Base-by-base conservation (phyloP, 2,329 filamentous ascomycete genomes). In the Fusarium fracticaudum region DNA sequence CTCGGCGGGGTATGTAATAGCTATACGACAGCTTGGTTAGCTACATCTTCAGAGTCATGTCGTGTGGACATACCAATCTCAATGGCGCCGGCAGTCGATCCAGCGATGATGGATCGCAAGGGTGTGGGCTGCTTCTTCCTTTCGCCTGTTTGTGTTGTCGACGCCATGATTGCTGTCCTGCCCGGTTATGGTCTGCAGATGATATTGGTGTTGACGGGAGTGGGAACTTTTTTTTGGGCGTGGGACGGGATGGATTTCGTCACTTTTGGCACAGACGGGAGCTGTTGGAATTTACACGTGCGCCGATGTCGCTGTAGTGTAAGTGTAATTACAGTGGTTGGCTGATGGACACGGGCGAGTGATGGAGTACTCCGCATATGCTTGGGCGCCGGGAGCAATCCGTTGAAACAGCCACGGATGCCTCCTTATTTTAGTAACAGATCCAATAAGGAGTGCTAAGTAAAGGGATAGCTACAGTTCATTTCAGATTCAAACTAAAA, bases 1-100 rank as follows among this genome's bases (percentile, higher is more conserved):
- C 84, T 98, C 95, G 79, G 95, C 95, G 64, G 95, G 95, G 83
- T 98, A 98, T 73, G 95, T 98, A 78, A 98, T 97, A 71, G 95
- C 86, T 87, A 72, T 31, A 64, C 20, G 22, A 29, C 51, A 55
- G 53, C 43, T 57, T 44, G 35, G 40, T 77, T 62, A 77, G 76
- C 54, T 60, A 40, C 31, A 24, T 54, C 48, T 53, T 41, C 6
- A 41, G 29, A 38, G 37, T 26, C 22, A 24, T 64, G 58, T 68
- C 53, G 54, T 55, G 45, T 55, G 59, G 13, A 31, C 85, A 77
- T 86, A 95, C 93, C 91, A 82, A 98, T 98, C 85, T 99, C 96
- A 75, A 98, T 90, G 62, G 95, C 96, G 79, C 96, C 96, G 62
- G 96, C 96, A n/a, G 93, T 93, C 64, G 94, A 94, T 73, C 96